Conservation (phyloP, 2,329 filamentous ascomycete genomes). For the Gnomoniopsis smithogilvyi region DNA sequence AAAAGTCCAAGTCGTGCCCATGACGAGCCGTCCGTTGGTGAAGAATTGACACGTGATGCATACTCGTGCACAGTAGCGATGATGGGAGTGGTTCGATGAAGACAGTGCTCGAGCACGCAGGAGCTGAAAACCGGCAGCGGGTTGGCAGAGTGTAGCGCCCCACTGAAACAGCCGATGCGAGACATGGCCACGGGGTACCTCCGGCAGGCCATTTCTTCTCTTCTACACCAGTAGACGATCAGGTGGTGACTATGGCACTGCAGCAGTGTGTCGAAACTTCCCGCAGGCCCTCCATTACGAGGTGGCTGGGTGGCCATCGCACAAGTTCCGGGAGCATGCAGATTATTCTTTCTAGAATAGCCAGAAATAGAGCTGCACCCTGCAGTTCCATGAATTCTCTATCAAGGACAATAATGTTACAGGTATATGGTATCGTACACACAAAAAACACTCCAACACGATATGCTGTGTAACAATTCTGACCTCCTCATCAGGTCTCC, state of each 20-base stretch:
- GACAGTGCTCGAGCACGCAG: not conserved
- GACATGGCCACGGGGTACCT: not conserved
- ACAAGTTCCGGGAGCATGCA: conserved; percentile 7
- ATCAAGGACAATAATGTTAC: no score
- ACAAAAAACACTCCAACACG: not conserved
- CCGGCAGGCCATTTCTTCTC: not conserved
- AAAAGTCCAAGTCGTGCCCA: not conserved
- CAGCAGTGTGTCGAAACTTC: no score
- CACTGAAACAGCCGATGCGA: conserved; percentile 1
- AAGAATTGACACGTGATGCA: not conserved
- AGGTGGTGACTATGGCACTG: not conserved
- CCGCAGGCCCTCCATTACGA: conserved; percentile 1
- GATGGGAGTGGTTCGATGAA: not conserved
- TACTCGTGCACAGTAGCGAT: no score
- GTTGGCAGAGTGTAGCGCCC: conserved; percentile 3
- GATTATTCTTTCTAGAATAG: not conserved
- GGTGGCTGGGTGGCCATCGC: conserved; percentile 1
- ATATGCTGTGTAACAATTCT: not conserved
- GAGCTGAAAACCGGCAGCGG: not conserved
- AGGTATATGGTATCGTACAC: no score
- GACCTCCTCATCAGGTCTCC: no score
- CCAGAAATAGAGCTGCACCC: not conserved
- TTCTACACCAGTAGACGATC: not conserved
- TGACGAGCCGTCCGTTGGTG: not conserved
- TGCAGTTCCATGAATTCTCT: not conserved